These are phyloP conservation scores for Annona squamosa DNA, from an alignment of 164 flowering plant species.

Conservation along the genomic window DNA sequence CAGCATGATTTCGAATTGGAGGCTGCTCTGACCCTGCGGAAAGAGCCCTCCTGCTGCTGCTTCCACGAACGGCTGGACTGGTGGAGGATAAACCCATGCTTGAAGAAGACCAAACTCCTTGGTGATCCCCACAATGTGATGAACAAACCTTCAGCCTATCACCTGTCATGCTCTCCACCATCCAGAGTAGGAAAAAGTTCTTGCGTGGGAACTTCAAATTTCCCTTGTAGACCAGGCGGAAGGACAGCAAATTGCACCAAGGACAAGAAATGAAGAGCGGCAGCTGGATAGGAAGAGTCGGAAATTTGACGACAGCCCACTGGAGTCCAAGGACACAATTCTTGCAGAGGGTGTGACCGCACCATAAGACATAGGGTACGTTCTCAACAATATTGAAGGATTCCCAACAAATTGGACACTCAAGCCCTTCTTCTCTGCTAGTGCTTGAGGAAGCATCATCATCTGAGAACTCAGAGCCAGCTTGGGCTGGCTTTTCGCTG, in stretches of 20 bases:
- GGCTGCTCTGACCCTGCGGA: slow-evolving; percentile 21
- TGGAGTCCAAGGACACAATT: slow-evolving; percentile 76
- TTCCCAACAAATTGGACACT: slow-evolving; percentile 96
- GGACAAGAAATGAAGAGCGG: slow-evolving; percentile 92
- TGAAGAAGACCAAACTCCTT: slow-evolving; percentile 30
- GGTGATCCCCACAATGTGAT: slow-evolving; percentile 37
- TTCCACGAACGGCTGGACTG: slow-evolving; percentile 24
- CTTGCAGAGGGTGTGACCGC: slow-evolving; percentile 93
- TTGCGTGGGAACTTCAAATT: slow-evolving; percentile 76
- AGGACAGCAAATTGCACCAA: slow-evolving; percentile 82
- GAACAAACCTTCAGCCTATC: slow-evolving; percentile 47
- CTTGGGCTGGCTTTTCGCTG: slow-evolving; percentile 20
- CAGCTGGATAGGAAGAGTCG: slow-evolving; percentile 72
- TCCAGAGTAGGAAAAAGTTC: slow-evolving; percentile 90
- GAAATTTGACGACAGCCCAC: slow-evolving; percentile 80
- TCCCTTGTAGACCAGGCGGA: slow-evolving; percentile 68
- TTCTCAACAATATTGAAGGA: slow-evolving; percentile 95
- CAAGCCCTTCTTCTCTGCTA: slow-evolving; percentile 72
- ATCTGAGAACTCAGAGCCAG: slow-evolving; percentile 57
- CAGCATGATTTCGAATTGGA: slow-evolving; percentile 17
- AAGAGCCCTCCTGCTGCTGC: slow-evolving; percentile 25
- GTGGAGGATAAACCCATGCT: slow-evolving; percentile 15
- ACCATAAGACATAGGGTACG: slow-evolving; percentile 94
- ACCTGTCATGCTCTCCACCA: slow-evolving; percentile 92
- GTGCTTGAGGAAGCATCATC: slow-evolving; percentile 56